phyloP scores from a whole-genome alignment of 1,284 basidiomycete genomes.

The Volvariella surrecta region DNA sequence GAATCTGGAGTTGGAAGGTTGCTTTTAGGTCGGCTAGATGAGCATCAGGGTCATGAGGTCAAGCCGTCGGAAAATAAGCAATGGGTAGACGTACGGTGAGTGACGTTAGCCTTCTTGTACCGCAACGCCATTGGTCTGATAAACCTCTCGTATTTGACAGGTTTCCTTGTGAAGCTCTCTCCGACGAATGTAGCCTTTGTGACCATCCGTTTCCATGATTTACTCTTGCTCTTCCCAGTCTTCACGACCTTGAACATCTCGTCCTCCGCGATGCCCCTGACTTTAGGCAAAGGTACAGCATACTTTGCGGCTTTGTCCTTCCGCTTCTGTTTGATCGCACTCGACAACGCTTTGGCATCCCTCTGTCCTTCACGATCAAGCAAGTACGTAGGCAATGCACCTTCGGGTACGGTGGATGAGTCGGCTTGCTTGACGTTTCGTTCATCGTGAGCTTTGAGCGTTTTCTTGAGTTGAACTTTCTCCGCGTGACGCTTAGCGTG shows the following conservation, averaged over 20 bases:
- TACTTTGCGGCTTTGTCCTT: slow-evolving; percentile 99
- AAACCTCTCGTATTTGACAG: slow-evolving; percentile 98
- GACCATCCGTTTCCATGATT: slow-evolving; percentile 99
- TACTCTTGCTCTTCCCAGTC: slow-evolving; percentile 95
- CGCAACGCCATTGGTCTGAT: slow-evolving; percentile 96
- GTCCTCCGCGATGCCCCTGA: slow-evolving; percentile 97
- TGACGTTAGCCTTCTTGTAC: slow-evolving; percentile 98
- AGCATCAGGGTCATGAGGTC: slow-evolving; percentile 8
- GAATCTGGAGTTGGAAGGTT: slow-evolving; percentile 97
- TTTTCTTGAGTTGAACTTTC: slow-evolving; percentile 99
- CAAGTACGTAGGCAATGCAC: slow-evolving; percentile 89
- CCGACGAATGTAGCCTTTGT: slow-evolving; percentile 99
- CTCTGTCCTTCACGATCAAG: slow-evolving; percentile 97
- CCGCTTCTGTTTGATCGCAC: slow-evolving; percentile 96
- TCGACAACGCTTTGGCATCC: slow-evolving; percentile 96
- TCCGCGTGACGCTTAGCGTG: slow-evolving; percentile 95
- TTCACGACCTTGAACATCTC: slow-evolving; percentile 99
- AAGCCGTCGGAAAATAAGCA: slow-evolving; percentile 1
- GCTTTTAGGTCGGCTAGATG: slow-evolving; percentile 87
- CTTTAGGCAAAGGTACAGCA: slow-evolving; percentile 93
- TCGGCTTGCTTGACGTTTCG: slow-evolving; percentile 95
- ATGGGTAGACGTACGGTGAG: slow-evolving; percentile 71
- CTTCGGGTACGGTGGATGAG: slow-evolving; percentile 73
- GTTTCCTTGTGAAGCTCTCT: slow-evolving; percentile 96
- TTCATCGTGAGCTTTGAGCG: slow-evolving; percentile 98